Conservation (phyloP, 2,329 filamentous ascomycete species). For the Trichoderma pleuroti region DNA sequence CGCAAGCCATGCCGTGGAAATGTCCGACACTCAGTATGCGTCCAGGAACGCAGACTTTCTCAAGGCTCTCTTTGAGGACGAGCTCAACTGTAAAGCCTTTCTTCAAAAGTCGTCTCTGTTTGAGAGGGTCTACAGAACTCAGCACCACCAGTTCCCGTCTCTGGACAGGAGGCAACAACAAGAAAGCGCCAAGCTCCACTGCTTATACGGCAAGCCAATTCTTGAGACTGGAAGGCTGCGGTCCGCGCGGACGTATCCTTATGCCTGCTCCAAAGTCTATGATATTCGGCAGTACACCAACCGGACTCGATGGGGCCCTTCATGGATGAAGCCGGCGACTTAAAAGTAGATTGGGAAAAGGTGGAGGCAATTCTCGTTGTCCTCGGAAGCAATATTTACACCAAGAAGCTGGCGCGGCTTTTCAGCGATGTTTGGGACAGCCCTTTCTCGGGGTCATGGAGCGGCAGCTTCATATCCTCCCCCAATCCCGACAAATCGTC, state of each 20-base stretch:
- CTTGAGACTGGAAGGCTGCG: slow-evolving; percentile 37
- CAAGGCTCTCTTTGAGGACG: slow-evolving; percentile 41
- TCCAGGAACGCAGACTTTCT: slow-evolving; percentile 50
- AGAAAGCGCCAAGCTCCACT: slow-evolving; percentile 67
- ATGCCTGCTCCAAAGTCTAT: slow-evolving; percentile 67
- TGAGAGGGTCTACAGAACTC: slow-evolving; percentile 40
- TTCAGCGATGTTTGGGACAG: slow-evolving; percentile 52
- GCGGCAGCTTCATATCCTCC: slow-evolving; percentile 45
- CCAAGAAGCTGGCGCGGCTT: slow-evolving; percentile 45
- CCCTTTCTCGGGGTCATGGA: slow-evolving; percentile 55
- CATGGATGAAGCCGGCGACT: slow-evolving; percentile 55
- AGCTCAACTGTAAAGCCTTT: slow-evolving; percentile 55
- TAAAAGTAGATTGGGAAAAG: slow-evolving; percentile 72
- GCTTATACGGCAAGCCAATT: slow-evolving; percentile 62
- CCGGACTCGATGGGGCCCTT: slow-evolving; percentile 67
- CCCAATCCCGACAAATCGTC: slow-evolving; percentile 36
- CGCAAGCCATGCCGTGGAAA: slow-evolving; percentile 29
- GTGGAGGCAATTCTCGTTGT: slow-evolving; percentile 71
- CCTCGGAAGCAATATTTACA: slow-evolving; percentile 58
- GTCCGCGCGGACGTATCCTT: slow-evolving; percentile 48
- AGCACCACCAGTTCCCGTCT: not conserved
- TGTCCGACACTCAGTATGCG: slow-evolving; percentile 35
- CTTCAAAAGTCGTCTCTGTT: slow-evolving; percentile 63
- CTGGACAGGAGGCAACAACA: slow-evolving; percentile 44
- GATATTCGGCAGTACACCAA: slow-evolving; percentile 66